Evolutionary conservation across 352 stramenopile genomes (phyloP), one percentile per base, ranked within the genome.

Genomic region (Phytophthora ohioensis): DNA sequence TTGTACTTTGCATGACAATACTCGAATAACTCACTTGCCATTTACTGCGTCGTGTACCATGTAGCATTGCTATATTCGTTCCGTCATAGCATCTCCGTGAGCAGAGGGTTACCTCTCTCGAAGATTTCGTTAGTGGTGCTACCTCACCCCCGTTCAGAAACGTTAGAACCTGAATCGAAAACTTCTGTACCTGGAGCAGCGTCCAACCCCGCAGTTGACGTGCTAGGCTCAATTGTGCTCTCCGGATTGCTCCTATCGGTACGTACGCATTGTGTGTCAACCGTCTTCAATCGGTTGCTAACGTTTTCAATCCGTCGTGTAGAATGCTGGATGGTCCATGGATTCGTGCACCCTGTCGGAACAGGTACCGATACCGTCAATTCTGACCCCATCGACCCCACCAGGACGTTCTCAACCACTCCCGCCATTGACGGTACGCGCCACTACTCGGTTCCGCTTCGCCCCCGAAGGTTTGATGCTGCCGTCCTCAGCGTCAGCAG

Each of bases 211-310:
- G 17, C 66, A 32, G 21, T 27, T 27, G 70, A 75, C 8, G 52
- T 70, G 3, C 53, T 82, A 5, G 69, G 73, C 2, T 77, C 74
- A 2, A 71, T 90, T 17, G 55, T 71, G 8, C 30, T 90, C 0
- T 79, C 76, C 0, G 82, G 76, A 5, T 54, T 87, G 9, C 69
- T 75, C n/a, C 57, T 90, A 39, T 82, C 78, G 69, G 82, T 90
- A 66, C 62, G 78, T 17, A 36, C 31, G 15, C 41, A 38, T 57
- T 27, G 30, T 11, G 45, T 45, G 3, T 41, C 30, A 31, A 10
- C 51, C n/a, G 41, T 17, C 2, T 66, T 15, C 9, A 4, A 12
- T 39, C 36, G 27, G 36, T 51, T 57, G 35, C 12, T 66, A 17
- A 62, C 58, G 7, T 54, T 56, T 5, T 67, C 43, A 10, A 39